Percentiles rank a stretch among this genome's conserved stretches.
These are phyloP conservation scores for Choanephora cucurbitarum DNA, from an alignment of 371 early-diverging fungal species.

Conservation along the genomic window DNA sequence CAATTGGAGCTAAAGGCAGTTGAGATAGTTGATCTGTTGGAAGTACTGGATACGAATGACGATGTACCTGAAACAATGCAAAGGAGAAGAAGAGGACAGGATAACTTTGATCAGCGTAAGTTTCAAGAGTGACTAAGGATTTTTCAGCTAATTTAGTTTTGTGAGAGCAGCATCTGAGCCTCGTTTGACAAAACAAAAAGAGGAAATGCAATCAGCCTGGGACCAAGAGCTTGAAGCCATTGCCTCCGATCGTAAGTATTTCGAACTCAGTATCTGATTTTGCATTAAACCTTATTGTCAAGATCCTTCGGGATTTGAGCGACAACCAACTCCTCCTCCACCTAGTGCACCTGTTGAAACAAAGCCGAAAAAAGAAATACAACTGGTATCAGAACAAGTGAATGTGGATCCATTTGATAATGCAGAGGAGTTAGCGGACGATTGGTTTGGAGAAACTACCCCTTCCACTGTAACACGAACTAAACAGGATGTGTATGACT, in stretches of 20 bases:
- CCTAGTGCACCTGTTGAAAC: constrained; percentile 46
- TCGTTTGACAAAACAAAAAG: constrained; percentile 36
- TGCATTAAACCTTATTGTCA: neutral
- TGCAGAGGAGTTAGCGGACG: constrained; percentile 50
- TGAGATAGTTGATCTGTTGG: constrained; percentile 45
- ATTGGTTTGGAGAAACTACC: constrained; percentile 52
- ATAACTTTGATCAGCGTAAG: constrained; percentile 50
- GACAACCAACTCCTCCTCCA: constrained; percentile 42
- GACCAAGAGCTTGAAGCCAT: constrained; percentile 41
- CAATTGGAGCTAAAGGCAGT: constrained; percentile 50
- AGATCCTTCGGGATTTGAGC: constrained; percentile 6
- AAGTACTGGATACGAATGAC: constrained; percentile 29
- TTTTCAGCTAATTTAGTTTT: neutral
- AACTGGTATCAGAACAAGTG: constrained; percentile 21
- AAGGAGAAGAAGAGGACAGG: constrained; percentile 38
- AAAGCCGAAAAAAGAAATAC: constrained; percentile 28
- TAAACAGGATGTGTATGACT: constrained; percentile 20
- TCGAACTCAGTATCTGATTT: neutral
- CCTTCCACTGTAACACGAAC: constrained; percentile 3
- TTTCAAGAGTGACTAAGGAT: neutral
- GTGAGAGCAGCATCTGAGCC: constrained; percentile 35
- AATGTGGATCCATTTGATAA: constrained; percentile 51
- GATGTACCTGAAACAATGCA: constrained; percentile 44
- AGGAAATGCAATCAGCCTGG: constrained; percentile 42
- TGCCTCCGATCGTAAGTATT: constrained; percentile 36